phyloP scores from a whole-genome alignment of 495 filamentous ascomycete species.

The Penicillium ucsense region DNA sequence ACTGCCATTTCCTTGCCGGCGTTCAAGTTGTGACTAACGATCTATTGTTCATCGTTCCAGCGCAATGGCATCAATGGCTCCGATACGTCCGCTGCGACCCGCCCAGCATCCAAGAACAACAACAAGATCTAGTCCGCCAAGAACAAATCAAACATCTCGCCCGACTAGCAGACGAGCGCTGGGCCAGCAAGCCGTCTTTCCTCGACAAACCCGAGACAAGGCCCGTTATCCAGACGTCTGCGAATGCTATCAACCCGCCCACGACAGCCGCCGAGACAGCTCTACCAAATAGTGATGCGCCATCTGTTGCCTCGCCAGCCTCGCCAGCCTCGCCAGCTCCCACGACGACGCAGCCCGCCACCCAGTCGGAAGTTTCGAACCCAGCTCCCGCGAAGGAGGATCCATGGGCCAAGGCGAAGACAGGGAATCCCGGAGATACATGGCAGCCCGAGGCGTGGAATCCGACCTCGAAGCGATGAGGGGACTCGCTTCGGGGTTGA shows the following conservation, averaged over 20 bases:
- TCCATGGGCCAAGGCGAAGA: slow-evolving; percentile 48
- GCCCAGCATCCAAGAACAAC: slow-evolving; percentile 68
- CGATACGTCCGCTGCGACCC: slow-evolving; percentile 65
- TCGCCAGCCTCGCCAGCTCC: background rate
- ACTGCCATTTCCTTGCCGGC: too few species aligned
- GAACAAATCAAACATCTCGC: slow-evolving; percentile 63
- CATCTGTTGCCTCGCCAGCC: background rate
- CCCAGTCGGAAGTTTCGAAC: background rate
- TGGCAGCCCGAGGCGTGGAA: slow-evolving; percentile 75
- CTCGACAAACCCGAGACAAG: slow-evolving; percentile 44
- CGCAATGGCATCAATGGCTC: slow-evolving; percentile 96
- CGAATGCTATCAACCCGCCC: too few species aligned
- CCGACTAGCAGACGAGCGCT: slow-evolving; percentile 70
- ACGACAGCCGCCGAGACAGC: too few species aligned
- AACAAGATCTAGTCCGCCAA: slow-evolving; percentile 56
- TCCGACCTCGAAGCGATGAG: slow-evolving; percentile 29
- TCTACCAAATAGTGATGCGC: too few species aligned
- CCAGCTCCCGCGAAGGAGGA: slow-evolving; percentile 27
- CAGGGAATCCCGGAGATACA: slow-evolving; percentile 49
- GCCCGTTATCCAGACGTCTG: too few species aligned
- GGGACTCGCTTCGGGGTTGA: background rate
- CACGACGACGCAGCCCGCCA: slow-evolving; percentile 2
- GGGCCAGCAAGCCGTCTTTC: slow-evolving; percentile 65
- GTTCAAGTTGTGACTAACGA: too few species aligned
- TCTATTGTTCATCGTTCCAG: slow-evolving; percentile 12